Evolutionary conservation across 202 grass and related monocot genomes (phyloP), one percentile per base, ranked within the genome.

Genomic region (Eragrostis tef): DNA sequence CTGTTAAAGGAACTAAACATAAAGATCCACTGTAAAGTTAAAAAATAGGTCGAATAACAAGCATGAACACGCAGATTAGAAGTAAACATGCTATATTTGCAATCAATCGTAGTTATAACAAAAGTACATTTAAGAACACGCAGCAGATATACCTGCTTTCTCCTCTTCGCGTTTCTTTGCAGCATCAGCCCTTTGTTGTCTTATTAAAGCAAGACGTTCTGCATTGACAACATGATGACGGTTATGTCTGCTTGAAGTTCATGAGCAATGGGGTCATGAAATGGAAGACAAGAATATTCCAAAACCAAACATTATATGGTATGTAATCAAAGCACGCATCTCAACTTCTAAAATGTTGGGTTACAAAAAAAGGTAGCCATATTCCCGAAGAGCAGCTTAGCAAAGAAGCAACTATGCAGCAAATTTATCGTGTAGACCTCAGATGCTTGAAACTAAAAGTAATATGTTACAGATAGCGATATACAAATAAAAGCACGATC

Each of bases 111-210:
- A n/a, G n/a, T 31, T 41, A 13, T 61, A 15, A 80, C 56, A 70
- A 13, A 73, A 57, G 14, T 77, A 70, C 53, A 76, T 3, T 12
- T 73, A 56, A 42, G 19, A 48, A 20, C 45, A 76, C n/a, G n/a
- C n/a, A 57, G 44, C 64, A 83, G 50, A 99, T n/a, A n/a, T n/a
- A n/a, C 97, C 97, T 86, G 97, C 85, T 89, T 94, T 98, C 87
- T 98, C 97, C 81, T 99, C 93, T 69, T 99, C 97, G 3, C 93
- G 85, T 80, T 99, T 99, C 78, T 96, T 99, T 79, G 97, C 97
- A 86, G 93, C 97, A 57, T 96, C 97, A 45, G 93, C 93, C 60
- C 97, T 96, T 83, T 99, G 97, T 80, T 92, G 93, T 71, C 97
- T 90, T 87, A 99, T 92, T 75, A 99, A 89, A 87, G 97, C 97